Evolutionary conservation across 495 filamentous ascomycete genomes (phyloP), one percentile per base, ranked within the genome.

Genomic region (Lepidopterella palustris): DNA sequence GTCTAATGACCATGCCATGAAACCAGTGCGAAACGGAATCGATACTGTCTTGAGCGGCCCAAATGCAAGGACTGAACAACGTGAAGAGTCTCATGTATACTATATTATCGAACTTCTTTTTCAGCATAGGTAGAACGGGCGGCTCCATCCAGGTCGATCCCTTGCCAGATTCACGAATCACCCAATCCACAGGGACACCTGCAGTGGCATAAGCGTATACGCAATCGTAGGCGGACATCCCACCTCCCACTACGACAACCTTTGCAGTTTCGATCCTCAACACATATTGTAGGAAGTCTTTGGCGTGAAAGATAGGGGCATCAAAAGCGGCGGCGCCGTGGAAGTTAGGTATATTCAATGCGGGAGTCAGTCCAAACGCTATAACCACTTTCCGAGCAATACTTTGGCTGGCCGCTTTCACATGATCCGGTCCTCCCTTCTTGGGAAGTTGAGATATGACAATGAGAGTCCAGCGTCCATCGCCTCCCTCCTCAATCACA

Each of bases 201-300:
- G 77, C 73, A 0, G 79, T 75, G 1, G 82, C 85, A 65, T 82
- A 86, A 4, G 78, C 74, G 65, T 91, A 91, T 0, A 82, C 87
- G 2, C 80, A 82, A 76, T 92, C 89, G 76, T 80, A 90, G 1
- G 80, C 87, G 1, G 85, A 87, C 68, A 92, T 95, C 1, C 79
- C 82, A 10, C 79, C 84, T 10, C 89, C 88, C 50, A 88, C 78
- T 2, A 92, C 79, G 0, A 80, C 79, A 5, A 88, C 78, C 62
- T 18, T 8, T 23, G 42, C 42, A 6, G 8, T n/a, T 6, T 23
- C 21, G 42, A 47, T 5, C 6, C 13, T 47, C 21, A 6, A 5
- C 8, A 18, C 11, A 18, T 47, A n/a, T 13, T 47, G 50, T 6
- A 62, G 72, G 5, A 72, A 57, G 11, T 77, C 62, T 10, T 35